Conservation (phyloP, 768 basidiomycete genomes). For the Ramaria sp. region DNA sequence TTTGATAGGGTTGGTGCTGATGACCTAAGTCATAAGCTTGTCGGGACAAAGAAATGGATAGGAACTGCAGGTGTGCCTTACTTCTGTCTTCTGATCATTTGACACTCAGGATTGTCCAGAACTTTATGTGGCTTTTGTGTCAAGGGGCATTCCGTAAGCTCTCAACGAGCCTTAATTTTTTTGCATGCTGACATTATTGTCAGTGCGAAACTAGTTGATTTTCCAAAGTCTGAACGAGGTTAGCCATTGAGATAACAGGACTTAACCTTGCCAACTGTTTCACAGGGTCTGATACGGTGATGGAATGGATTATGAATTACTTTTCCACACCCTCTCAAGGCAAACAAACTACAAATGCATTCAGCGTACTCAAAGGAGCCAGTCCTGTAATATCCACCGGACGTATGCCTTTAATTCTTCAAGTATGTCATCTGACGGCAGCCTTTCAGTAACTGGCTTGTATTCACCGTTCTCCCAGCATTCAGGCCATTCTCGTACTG, state of each 20-base stretch:
- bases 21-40: constrained; percentile 41
- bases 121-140: constrained; percentile 68
- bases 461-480: constrained; percentile 35
- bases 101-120: constrained; percentile 30
- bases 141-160: constrained; percentile 72
- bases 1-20: constrained; percentile 62
- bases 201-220: constrained; percentile 58
- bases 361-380: constrained; percentile 38
- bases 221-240: constrained; percentile 41
- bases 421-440: constrained; percentile 16
- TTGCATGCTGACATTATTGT: not conserved
- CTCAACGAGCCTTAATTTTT: not conserved
- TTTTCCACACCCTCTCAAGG: constrained; percentile 31
- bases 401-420: constrained; percentile 70
- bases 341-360: constrained; percentile 28
- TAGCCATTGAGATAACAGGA: constrained; percentile 3
- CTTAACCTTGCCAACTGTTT: not conserved
- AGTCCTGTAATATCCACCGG: constrained; percentile 44
- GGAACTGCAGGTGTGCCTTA: constrained; percentile 56
- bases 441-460: not conserved
- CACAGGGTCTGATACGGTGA: constrained; percentile 37
- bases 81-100: not conserved
- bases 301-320: constrained; percentile 68
- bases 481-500: constrained; percentile 74
- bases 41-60: constrained; percentile 62